Evolutionary conservation across 805 yeast species (phyloP).

Genomic region (Pichia californica): DNA sequence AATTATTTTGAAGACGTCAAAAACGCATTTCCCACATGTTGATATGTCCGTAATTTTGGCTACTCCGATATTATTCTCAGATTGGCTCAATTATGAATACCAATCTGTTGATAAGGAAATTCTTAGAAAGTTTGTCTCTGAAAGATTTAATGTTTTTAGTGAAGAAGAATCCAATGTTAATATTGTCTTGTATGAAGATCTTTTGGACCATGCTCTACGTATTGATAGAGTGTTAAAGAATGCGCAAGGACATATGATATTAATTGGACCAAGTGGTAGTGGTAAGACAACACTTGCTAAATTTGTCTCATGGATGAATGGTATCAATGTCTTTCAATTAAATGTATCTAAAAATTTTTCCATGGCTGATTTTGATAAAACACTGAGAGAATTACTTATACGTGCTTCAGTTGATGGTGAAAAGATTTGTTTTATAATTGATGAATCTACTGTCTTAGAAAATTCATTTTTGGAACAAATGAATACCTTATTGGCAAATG

Average conservation of each 20-base stretch:
- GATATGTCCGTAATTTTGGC: slow-evolving; percentile 31
- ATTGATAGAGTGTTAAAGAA: slow-evolving; percentile 79
- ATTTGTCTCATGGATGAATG: slow-evolving; percentile 92
- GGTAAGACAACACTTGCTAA: slow-evolving; percentile 73
- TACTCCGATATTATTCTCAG: slow-evolving; percentile 59
- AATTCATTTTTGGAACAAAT: slow-evolving; percentile 81
- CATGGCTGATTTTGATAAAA: slow-evolving; percentile 59
- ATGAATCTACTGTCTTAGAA: slow-evolving; percentile 71
- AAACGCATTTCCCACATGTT: slow-evolving; percentile 40
- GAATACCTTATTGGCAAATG: slow-evolving; percentile 89
- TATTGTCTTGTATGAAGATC: slow-evolving; percentile 59
- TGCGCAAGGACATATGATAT: slow-evolving; percentile 83
- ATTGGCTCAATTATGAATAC: slow-evolving; percentile 67
- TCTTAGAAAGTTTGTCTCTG: slow-evolving; percentile 48
- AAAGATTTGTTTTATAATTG: slow-evolving; percentile 64
- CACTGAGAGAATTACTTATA: slow-evolving; percentile 48
- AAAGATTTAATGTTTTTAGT: slow-evolving; percentile 61
- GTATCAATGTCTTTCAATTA: slow-evolving; percentile 55
- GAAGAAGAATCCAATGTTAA: slow-evolving; percentile 69
- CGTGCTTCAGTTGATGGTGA: slow-evolving; percentile 50
- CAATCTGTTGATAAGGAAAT: slow-evolving; percentile 44
- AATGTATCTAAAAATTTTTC: slow-evolving; percentile 48
- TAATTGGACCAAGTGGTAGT: slow-evolving; percentile 76
- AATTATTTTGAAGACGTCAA: slow-evolving; percentile 30
- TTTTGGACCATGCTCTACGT: slow-evolving; percentile 67